A percentile compares a stretch with the other conserved stretches of the same genome.
Evolutionary conservation across 1,139 yeast species (phyloP).

Genomic region (Candida sp.): DNA sequence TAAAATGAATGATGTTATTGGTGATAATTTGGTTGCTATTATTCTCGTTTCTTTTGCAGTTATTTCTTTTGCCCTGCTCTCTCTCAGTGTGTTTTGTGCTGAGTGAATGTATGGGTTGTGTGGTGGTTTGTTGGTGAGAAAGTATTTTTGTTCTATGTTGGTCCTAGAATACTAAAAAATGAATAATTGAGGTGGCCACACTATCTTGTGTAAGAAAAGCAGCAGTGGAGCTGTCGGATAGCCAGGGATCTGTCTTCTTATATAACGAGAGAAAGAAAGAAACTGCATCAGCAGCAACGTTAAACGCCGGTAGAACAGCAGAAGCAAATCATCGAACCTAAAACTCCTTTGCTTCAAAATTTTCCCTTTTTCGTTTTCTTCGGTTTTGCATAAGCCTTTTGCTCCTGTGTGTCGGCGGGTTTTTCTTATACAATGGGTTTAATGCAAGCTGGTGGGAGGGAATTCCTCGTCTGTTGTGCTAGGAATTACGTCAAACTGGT

Average conservation of each 20-base stretch:
- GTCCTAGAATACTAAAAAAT: not conserved
- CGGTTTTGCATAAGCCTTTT: not conserved
- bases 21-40: not conserved
- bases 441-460: too few species aligned
- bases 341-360: not conserved
- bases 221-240: not conserved
- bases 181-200: too few species aligned
- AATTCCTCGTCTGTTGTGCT: too few species aligned
- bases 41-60: conserved; percentile 2
- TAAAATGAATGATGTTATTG: conserved; percentile 1
- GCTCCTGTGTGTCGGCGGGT: not conserved
- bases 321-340: not conserved
- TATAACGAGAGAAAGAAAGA: not conserved
- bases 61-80: not conserved
- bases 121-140: not conserved
- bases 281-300: not conserved
- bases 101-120: not conserved
- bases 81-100: not conserved
- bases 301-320: not conserved
- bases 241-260: not conserved
- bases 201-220: not conserved
- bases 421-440: not conserved
- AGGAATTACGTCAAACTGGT: not conserved
- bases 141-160: not conserved
- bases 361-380: not conserved